phyloP scores from a whole-genome alignment of 257 asterid species.

The Osmanthus fragrans region DNA sequence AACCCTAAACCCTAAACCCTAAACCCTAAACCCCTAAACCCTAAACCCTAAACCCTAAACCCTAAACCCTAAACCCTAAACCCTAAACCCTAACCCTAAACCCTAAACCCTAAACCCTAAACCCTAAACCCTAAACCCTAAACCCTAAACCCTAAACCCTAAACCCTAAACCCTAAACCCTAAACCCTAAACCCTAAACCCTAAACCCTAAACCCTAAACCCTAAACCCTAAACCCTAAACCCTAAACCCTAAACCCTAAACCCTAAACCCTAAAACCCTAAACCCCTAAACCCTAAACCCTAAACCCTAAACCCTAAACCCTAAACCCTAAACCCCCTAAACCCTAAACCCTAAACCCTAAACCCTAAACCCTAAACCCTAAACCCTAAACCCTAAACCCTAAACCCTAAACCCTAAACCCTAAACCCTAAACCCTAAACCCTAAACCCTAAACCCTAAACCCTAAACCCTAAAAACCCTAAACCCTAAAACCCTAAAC shows the following conservation, averaged over 20 bases:
- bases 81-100: constrained; percentile 25
- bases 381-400: constrained; percentile 15
- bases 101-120: constrained; percentile 25
- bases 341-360: constrained; percentile 8
- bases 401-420: constrained; percentile 1
- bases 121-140: constrained; percentile 20
- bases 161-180: constrained; percentile 19
- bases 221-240: constrained; percentile 14
- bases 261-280: constrained; percentile 14
- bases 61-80: constrained; percentile 25
- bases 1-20: constrained; percentile 19
- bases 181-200: constrained; percentile 15
- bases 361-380: constrained; percentile 15
- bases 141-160: constrained; percentile 18
- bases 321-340: constrained; percentile 5
- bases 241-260: background rate
- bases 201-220: constrained; percentile 15
- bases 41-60: constrained; percentile 21
- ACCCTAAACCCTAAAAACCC: constrained; percentile 19
- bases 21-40: constrained; percentile 15
- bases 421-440: constrained; percentile 20
- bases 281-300: constrained; percentile 2
- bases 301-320: constrained; percentile 3
- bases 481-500: constrained; percentile 10
- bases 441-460: constrained; percentile 19